A percentile compares a stretch with the other conserved stretches of the same genome.
These are phyloP conservation scores for Helianthus annuus DNA, from an alignment of 129 eudicot species.

Conservation along the genomic window DNA sequence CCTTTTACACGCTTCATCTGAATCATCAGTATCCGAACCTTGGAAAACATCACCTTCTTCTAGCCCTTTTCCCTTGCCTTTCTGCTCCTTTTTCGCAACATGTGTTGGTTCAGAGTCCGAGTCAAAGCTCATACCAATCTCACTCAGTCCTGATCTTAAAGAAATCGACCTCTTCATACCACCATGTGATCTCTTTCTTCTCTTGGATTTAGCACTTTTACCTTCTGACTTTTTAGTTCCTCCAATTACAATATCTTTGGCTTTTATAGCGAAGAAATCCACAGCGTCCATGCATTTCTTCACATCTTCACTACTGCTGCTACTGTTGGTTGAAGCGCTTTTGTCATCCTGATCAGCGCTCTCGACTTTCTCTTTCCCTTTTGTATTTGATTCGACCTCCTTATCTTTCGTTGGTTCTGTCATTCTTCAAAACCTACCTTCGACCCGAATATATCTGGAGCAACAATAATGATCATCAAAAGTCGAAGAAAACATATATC, in stretches of 20 bases:
- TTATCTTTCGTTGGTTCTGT: conserved; percentile 7
- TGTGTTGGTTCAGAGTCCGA: conserved; percentile 15
- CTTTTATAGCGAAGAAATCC: conserved; percentile 15
- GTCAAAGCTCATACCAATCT: conserved; percentile 5
- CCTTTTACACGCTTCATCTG: conserved; percentile 18
- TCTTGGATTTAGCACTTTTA: neutral
- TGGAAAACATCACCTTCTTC: conserved; percentile 5
- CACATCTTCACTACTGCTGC: conserved; percentile 8
- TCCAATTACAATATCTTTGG: conserved; percentile 27
- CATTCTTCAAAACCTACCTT: conserved; percentile 13
- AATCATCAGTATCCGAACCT: conserved; percentile 22
- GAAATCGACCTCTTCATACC: conserved; percentile 13
- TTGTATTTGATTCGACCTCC: neutral
- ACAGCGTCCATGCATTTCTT: conserved; percentile 10
- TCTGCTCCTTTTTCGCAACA: neutral
- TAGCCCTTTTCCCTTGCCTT: conserved; percentile 21
- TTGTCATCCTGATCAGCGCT: neutral
- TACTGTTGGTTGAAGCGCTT: neutral
- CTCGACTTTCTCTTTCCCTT: conserved; percentile 16
- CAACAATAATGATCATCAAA: too few relatives aligned
- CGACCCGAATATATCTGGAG: too few relatives aligned
- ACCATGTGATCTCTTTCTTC: conserved; percentile 16
- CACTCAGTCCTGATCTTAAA: conserved; percentile 18
- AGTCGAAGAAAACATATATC: too few relatives aligned
- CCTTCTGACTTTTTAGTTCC: conserved; percentile 1